Evolutionary conservation across 2,329 filamentous ascomycete species (phyloP).

Genomic region (Xylariaceae sp.): DNA sequence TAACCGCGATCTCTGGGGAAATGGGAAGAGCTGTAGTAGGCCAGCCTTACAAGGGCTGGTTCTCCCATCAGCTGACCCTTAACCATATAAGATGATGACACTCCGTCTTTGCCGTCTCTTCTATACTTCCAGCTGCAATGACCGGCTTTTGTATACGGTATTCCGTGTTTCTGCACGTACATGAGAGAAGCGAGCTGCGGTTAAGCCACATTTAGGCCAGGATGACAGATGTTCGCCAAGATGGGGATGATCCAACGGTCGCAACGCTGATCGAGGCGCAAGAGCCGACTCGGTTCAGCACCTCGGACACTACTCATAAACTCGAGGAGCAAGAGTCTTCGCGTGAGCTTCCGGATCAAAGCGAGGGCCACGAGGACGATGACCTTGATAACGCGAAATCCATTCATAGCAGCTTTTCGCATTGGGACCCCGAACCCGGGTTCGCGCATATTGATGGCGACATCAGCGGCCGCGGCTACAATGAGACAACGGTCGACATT

Average conservation of each 20-base stretch:
- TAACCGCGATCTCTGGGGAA: background rate
- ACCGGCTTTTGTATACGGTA: background rate
- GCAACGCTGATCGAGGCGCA: constrained; percentile 12
- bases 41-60: background rate
- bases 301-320: constrained; percentile 1
- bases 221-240: constrained; percentile 1
- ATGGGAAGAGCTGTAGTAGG: background rate
- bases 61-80: background rate
- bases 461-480: constrained; percentile 47
- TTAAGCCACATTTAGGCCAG: background rate
- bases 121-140: background rate
- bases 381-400: constrained; percentile 25
- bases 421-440: constrained; percentile 40
- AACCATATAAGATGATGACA: background rate
- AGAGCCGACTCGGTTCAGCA: background rate
- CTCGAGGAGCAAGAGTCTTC: background rate
- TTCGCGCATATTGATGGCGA: constrained; percentile 49
- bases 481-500: constrained; percentile 57
- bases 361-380: constrained; percentile 15
- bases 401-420: constrained; percentile 31
- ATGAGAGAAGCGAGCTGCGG: background rate
- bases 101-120: background rate
- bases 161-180: background rate
- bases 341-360: constrained; percentile 6
- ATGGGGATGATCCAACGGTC: background rate